Evolutionary conservation across 1,284 basidiomycete species (phyloP).

Genomic region (Porogramme epimiltina): DNA sequence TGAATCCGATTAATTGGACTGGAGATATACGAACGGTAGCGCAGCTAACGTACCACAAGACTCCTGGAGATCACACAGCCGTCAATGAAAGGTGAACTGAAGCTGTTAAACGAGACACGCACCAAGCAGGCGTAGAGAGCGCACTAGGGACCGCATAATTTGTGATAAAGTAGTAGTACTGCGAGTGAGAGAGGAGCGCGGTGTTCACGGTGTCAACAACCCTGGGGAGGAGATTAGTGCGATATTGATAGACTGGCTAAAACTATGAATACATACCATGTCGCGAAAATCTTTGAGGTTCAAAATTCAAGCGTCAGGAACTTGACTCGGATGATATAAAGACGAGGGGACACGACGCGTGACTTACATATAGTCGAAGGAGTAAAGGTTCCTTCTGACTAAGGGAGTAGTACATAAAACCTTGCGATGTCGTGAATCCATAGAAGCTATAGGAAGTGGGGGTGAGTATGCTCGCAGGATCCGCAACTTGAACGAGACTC

Average conservation of each 20-base stretch:
- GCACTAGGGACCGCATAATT: conserved; percentile 15
- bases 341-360: not conserved
- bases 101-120: not conserved
- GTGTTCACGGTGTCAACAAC: conserved; percentile 18
- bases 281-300: conserved; percentile 1
- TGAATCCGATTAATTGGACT: too few species aligned
- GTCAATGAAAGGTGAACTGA: too few species aligned
- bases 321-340: not conserved
- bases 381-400: conserved; percentile 7
- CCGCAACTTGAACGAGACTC: not conserved
- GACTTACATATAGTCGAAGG: conserved; percentile 7
- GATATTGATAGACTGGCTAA: too few species aligned
- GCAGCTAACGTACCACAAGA: too few species aligned
- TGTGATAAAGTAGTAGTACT: conserved; percentile 23
- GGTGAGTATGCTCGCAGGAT: not conserved
- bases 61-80: too few species aligned
- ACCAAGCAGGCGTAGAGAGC: conserved; percentile 18
- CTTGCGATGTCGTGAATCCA: conserved; percentile 22
- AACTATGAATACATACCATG: conserved; percentile 2
- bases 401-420: conserved; percentile 16
- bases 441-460: conserved; percentile 5
- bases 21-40: too few species aligned
- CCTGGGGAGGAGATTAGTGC: conserved; percentile 13
- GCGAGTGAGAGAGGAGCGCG: conserved; percentile 15
- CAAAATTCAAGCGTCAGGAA: not conserved